Evolutionary conservation across 2,329 filamentous ascomycete species (phyloP).

Genomic region (Hymenoscyphus albidus): DNA sequence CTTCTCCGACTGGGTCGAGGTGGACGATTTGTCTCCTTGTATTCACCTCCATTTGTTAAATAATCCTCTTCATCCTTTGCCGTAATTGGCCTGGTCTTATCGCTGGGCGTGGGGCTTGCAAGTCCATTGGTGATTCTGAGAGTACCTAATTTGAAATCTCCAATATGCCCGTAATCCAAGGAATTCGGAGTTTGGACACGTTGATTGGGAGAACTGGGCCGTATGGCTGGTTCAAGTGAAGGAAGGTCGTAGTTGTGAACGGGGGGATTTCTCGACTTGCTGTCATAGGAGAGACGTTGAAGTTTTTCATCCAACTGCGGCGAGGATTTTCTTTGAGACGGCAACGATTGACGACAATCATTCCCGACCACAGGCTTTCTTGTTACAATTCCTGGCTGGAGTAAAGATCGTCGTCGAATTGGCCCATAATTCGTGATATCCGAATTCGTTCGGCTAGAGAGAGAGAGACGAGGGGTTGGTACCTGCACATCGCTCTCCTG

Average conservation of each 20-base stretch:
- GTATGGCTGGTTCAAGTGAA: slow-evolving; percentile 12
- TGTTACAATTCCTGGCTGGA: slow-evolving; percentile 34
- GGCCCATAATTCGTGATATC: slow-evolving; percentile 28
- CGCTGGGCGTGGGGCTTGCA: slow-evolving; percentile 47
- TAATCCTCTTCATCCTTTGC: slow-evolving; percentile 24
- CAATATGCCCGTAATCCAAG: slow-evolving; percentile 55
- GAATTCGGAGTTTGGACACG: slow-evolving; percentile 47
- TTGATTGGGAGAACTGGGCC: slow-evolving; percentile 16
- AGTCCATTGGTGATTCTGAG: slow-evolving; percentile 59
- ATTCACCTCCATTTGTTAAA: slow-evolving; percentile 11
- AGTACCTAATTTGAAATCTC: slow-evolving; percentile 59
- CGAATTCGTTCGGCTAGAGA: slow-evolving; percentile 20
- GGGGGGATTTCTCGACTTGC: slow-evolving; percentile 17
- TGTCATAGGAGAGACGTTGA: slow-evolving; percentile 18
- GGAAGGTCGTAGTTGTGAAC: slow-evolving; percentile 13
- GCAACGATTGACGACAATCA: slow-evolving; percentile 19
- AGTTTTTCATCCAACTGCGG: slow-evolving; percentile 13
- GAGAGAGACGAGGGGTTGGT: slow-evolving; percentile 9
- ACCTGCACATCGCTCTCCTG: slow-evolving; percentile 10
- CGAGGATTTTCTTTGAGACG: slow-evolving; percentile 18
- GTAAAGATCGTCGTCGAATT: slow-evolving; percentile 32
- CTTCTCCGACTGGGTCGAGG: slow-evolving; percentile 21
- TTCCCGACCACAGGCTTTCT: slow-evolving; percentile 22
- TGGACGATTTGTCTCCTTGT: slow-evolving; percentile 12
- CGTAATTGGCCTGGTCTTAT: slow-evolving; percentile 18